phyloP scores from a whole-genome alignment of 495 filamentous ascomycete genomes.

The Penicillium waksmanii region DNA sequence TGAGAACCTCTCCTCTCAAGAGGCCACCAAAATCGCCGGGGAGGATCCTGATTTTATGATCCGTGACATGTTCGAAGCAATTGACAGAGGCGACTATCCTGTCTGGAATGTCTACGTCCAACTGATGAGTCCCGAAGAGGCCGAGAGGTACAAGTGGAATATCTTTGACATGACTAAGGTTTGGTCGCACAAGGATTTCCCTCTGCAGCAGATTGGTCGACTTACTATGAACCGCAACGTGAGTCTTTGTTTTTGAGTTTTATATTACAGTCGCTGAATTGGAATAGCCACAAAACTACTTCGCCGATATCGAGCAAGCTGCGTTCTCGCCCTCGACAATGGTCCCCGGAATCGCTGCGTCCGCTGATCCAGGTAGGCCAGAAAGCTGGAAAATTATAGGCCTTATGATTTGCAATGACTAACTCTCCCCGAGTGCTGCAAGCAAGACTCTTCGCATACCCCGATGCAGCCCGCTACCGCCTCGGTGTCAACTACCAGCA shows the following conservation, averaged over 20 bases:
- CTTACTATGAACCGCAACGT: conserved; percentile 42
- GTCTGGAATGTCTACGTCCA: conserved; percentile 52
- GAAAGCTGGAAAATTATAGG: no score
- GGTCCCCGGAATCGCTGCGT: conserved; percentile 47
- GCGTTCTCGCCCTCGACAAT: conserved; percentile 56
- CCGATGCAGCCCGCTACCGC: conserved; percentile 67
- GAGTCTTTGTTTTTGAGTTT: neutral
- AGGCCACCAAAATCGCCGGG: conserved; percentile 57
- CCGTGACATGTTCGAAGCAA: conserved; percentile 40
- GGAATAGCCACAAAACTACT: conserved; percentile 37
- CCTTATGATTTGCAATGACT: no score
- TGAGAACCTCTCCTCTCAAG: conserved; percentile 58
- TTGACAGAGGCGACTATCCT: conserved; percentile 42
- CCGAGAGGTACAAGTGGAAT: conserved; percentile 36
- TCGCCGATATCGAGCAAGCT: conserved; percentile 53
- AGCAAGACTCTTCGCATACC: conserved; percentile 70
- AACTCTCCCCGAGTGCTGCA: conserved; percentile 54
- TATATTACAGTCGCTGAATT: no score
- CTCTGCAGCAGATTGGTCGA: conserved; percentile 38
- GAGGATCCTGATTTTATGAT: conserved; percentile 47
- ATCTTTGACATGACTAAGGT: conserved; percentile 51
- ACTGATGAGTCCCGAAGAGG: conserved; percentile 46
- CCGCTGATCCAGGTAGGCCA: conserved; percentile 43
- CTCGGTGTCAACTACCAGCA: conserved; percentile 69
- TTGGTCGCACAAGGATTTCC: conserved; percentile 43